Evolutionary conservation across 176 grass and related monocot species (phyloP).

Genomic region (Hordeum marinum): DNA sequence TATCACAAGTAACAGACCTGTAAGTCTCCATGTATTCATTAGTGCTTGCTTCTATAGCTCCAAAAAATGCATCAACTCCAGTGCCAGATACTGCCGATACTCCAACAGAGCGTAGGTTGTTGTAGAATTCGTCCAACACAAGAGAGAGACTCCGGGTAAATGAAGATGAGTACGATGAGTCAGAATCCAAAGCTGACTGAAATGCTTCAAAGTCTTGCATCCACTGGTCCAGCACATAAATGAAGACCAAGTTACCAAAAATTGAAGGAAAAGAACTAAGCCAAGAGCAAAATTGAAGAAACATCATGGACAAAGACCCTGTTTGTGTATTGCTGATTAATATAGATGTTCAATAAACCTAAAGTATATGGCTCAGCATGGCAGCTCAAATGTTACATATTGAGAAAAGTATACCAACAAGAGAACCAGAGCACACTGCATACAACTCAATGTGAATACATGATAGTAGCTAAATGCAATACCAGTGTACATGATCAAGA

Average conservation of each 20-base stretch:
- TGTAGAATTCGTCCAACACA: slow-evolving; percentile 90
- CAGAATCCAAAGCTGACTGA: slow-evolving; percentile 76
- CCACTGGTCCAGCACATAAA: slow-evolving; percentile 59
- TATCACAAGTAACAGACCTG: slow-evolving; percentile 40
- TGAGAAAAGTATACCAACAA: not conserved
- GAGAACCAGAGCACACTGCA: not conserved
- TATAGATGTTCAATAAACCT: not conserved
- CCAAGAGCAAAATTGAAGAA: not conserved
- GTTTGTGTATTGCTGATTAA: not conserved
- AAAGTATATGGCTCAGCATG: not conserved
- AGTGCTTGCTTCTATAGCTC: slow-evolving; percentile 70
- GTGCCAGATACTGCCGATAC: slow-evolving; percentile 79
- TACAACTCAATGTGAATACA: not conserved
- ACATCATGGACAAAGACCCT: not conserved
- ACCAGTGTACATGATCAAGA: not conserved
- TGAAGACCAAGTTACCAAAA: slow-evolving; percentile 16
- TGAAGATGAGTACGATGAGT: slow-evolving; percentile 75
- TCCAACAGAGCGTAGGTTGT: slow-evolving; percentile 77
- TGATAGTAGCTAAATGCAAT: not conserved
- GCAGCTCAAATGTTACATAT: not conserved
- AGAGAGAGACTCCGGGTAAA: slow-evolving; percentile 80
- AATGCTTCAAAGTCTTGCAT: slow-evolving; percentile 97
- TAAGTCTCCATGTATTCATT: slow-evolving; percentile 92
- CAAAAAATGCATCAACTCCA: slow-evolving; percentile 73
- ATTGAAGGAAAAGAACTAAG: not conserved